Base-by-base conservation (phyloP, 192 early-diverging fungal genomes). In the Podila verticillata region DNA sequence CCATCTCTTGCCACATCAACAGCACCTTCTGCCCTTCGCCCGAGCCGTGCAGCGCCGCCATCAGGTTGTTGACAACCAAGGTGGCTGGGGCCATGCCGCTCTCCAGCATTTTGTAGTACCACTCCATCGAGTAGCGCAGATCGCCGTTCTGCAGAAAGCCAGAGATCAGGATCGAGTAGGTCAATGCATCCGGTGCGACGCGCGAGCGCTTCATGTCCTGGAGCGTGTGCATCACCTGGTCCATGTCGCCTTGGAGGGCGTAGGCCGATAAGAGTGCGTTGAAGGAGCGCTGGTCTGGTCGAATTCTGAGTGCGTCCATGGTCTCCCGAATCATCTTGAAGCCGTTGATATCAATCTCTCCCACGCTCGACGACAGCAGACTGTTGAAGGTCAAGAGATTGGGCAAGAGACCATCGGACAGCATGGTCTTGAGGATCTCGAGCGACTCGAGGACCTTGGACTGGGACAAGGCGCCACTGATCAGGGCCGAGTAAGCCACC, bases 81-180 rank as follows among this genome's bases (percentile, higher is more conserved):
- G 70, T 63, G 0, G 77, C 65, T 3, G 77, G 77, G 0, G 24
- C 49, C 24, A 57, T 56, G 9, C 70, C 61, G 30, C 65, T 54
- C 0, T 80, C 70, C 13, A 80, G 48, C 70, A 80, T 72, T 24
- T 68, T 80, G 57, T 68, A 80, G 22, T 80, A 80, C 77, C 77
- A 80, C 15, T 80, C 70, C 77, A 80, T 80, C 3, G 77, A 59
- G 29, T 64, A 80, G 19, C 77, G 65, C 28, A 80, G 54, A 54
- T 80, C 77, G 0, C 77, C 77, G 31, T 80, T 80, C 61, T 80
- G 77, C 19, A 80, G 70, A 12, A 49, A 80, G 7, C 77, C 77
- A 22, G 77, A 72, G 61, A 80, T 80, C 48, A 80, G 48, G 58
- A 80, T 68, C 36, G 69, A 72, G 36, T 80, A 80, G 4, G 77